Evolutionary conservation across 352 stramenopile species (phyloP), one percentile per base, ranked within the genome.

Genomic region (Thalassiosira sp.): DNA sequence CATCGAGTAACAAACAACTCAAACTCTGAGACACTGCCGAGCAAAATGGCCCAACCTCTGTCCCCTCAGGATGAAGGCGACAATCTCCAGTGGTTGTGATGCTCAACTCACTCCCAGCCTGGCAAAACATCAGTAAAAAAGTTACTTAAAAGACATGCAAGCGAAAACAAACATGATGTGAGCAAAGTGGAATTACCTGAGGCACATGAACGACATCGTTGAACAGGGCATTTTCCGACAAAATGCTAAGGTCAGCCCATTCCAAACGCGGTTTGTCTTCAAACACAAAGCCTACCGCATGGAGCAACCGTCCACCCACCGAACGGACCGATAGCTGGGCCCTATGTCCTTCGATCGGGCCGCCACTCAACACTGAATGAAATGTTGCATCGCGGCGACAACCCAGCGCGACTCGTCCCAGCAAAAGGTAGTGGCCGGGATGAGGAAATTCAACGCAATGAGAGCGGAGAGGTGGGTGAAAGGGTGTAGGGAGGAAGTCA

Each of bases 171-270:
- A 3, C 31, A 31, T 45, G 33, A 10, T 33, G 31, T 37, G 1
- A 31, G 24, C 20, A 10, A 13, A 31, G 33, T 51, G 49, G 16
- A 56, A 61, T 80, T 62, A 46, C 72, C 72, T 65, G 60, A 0
- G 72, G 61, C 22, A 80, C 65, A 43, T 80, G 60, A 0, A 80
- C 63, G 18, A 80, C 60, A 53, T 80, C 72, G 37, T 80, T 80
- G 24, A 80, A 80, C 72, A 80, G 74, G 24, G 45, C 63, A 71
- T 80, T 80, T 43, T 80, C 72, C 1, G 63, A 75, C 22, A 80
- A 43, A 22, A 80, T 72, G 24, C 63, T 75, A 54, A 80, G 51
- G 48, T 80, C 72, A 25, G 72, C 51, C 31, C 72, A 73, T 25
- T 64, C 65, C 35, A 80, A 40, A 31, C 63, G 56, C 37, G 72